Evolutionary conservation across 2,329 filamentous ascomycete genomes (phyloP).

Genomic region (Phoma sp.): DNA sequence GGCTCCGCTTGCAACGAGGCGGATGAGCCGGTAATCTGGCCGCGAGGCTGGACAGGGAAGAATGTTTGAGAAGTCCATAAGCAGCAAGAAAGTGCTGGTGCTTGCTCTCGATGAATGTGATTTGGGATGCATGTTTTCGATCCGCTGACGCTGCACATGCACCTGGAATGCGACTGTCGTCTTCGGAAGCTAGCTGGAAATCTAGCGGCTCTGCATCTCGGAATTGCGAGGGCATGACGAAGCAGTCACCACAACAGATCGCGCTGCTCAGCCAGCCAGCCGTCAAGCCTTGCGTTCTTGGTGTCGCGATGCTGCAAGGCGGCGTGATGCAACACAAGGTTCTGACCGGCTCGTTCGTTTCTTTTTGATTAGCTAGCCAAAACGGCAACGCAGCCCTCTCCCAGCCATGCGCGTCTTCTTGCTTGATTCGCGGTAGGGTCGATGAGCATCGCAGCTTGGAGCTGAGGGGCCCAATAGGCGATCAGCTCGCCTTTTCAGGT

Average conservation of each 20-base stretch:
- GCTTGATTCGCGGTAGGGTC: conserved; percentile 38
- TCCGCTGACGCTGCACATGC: neutral
- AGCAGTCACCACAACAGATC: conserved; percentile 29
- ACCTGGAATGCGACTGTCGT: conserved; percentile 11
- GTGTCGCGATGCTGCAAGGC: conserved; percentile 31
- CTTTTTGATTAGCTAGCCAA: conserved; percentile 41
- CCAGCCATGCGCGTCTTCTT: conserved; percentile 24
- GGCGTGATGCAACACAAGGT: conserved; percentile 41
- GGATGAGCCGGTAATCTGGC: conserved; percentile 36
- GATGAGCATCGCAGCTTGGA: conserved; percentile 35
- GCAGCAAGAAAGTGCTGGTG: conserved; percentile 20
- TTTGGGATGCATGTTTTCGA: conserved; percentile 9
- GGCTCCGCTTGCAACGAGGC: conserved; percentile 35
- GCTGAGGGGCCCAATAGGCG: conserved; percentile 41
- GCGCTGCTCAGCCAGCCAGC: conserved; percentile 23
- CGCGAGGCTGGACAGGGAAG: conserved; percentile 36
- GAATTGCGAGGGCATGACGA: conserved; percentile 35
- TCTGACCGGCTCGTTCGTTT: conserved; percentile 37
- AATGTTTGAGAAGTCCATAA: conserved; percentile 6
- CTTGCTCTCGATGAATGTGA: conserved; percentile 17
- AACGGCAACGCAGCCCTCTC: conserved; percentile 28
- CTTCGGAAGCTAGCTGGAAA: conserved; percentile 5
- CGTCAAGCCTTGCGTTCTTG: conserved; percentile 28
- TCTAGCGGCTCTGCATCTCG: conserved; percentile 14
- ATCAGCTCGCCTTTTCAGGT: conserved; percentile 44